Percentiles rank a stretch among this genome's conserved stretches.
Evolutionary conservation across 352 stramenopile genomes (phyloP).

Genomic region (Globisporangium takayamanum): DNA sequence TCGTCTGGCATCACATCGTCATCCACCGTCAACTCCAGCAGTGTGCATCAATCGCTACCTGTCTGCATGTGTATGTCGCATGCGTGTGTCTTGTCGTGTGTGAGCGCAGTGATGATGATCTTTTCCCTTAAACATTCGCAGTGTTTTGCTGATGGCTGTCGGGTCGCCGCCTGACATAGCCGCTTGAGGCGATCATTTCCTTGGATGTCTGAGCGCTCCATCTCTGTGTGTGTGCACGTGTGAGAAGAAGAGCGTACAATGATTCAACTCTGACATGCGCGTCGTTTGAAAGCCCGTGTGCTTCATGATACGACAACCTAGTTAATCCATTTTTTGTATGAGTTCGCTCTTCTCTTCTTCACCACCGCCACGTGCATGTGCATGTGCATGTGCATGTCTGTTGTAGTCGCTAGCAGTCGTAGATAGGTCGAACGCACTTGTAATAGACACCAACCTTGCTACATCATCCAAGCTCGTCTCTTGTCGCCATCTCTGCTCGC

Average conservation of each 20-base stretch:
- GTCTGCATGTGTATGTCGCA: not conserved
- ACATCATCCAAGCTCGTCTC: not conserved
- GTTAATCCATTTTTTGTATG: slow-evolving; percentile 75
- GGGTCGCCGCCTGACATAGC: slow-evolving; percentile 54
- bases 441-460: not conserved
- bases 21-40: no score
- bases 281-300: slow-evolving; percentile 60
- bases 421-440: not conserved
- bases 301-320: slow-evolving; percentile 78
- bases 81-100: not conserved
- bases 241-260: slow-evolving; percentile 23
- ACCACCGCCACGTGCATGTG: not conserved
- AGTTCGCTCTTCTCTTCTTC: slow-evolving; percentile 19
- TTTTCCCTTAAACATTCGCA: slow-evolving; percentile 43
- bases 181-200: slow-evolving; percentile 51
- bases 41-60: no score
- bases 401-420: not conserved
- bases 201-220: slow-evolving; percentile 23
- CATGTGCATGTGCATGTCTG: not conserved
- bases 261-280: slow-evolving; percentile 77
- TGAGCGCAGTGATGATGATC: slow-evolving; percentile 9
- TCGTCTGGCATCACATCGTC: no score
- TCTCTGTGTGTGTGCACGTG: not conserved
- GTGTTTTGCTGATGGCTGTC: slow-evolving; percentile 71
- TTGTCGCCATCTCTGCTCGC: not conserved